A percentile compares a stretch with the other conserved stretches of the same genome.
Evolutionary conservation across 805 yeast genomes (phyloP).

Genomic region (Yarrowia keelungensis): DNA sequence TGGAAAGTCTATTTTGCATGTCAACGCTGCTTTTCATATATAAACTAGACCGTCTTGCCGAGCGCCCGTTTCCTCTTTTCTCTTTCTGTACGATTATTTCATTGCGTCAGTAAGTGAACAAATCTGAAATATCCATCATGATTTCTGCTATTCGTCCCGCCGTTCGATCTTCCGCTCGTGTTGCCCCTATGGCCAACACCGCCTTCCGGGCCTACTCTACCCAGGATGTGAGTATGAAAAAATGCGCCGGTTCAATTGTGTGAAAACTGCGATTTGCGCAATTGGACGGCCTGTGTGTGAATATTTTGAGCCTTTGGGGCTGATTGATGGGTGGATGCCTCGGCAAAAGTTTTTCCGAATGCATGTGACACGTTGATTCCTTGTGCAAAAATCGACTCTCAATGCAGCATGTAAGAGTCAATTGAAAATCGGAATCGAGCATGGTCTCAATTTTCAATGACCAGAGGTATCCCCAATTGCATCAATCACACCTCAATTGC

Average conservation of each 20-base stretch:
- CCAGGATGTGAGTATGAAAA: conserved; percentile 35
- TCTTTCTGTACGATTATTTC: conserved; percentile 37
- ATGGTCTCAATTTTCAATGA: too few relatives aligned
- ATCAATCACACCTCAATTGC: too few relatives aligned
- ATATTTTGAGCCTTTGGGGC: too few relatives aligned
- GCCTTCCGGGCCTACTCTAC: conserved; percentile 40
- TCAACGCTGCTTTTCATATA: conserved; percentile 33
- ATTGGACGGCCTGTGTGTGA: too few relatives aligned
- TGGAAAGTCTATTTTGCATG: conserved; percentile 8
- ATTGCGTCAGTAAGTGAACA: conserved; percentile 38
- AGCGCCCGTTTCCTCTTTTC: conserved; percentile 26
- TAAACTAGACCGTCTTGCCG: conserved; percentile 31
- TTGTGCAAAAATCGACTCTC: not conserved
- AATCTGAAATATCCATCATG: conserved; percentile 39
- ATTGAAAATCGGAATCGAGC: too few relatives aligned
- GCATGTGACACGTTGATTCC: conserved; percentile 24
- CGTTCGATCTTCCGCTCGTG: conserved; percentile 37
- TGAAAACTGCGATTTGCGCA: too few relatives aligned
- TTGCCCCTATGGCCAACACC: conserved; percentile 35
- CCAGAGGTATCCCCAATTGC: too few relatives aligned
- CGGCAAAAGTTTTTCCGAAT: conserved; percentile 38
- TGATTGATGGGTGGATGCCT: not conserved
- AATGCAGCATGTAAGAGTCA: not conserved
- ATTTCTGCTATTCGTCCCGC: conserved; percentile 39
- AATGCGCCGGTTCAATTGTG: too few relatives aligned